Base-by-base conservation (phyloP, 129 eudicot species). In the Heracleum sosnowskyi region DNA sequence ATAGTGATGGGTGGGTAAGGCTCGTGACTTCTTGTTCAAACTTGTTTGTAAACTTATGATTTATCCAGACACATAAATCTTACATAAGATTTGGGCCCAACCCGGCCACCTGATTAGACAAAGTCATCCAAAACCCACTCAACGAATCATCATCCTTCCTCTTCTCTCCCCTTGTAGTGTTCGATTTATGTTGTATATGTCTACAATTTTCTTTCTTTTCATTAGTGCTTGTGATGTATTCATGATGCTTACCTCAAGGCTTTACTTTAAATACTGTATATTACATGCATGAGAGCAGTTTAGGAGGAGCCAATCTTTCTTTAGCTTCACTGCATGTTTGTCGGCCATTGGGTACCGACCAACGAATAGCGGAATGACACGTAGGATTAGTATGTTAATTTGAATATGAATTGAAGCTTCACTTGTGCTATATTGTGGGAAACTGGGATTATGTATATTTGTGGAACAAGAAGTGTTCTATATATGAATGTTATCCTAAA, bases 41-140 rank as follows among this genome's bases (percentile, higher is more conserved):
- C 79, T 76, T 76, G 46, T 73, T 79, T 49, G 68, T 64, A 16
- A 79, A 77, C 39, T 20, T 13, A 26, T 74, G 68, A 68, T 70
- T 72, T 82, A 72, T 37, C 12, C 41, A 73, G 87, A 84, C 87
- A 84, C 41, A 29, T 63, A 84, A 77, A 84, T 84, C 84, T 80
- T 64, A 47, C 41, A 71, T 12, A 60, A 84, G 84, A 77, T 69
- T 46, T 66, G 78, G 74, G 74, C 45, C 81, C 81, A 77, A 44
- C 13, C 10, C 2, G 45, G 45, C 10, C 1, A 34, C 20, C 71
- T 76, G 76, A 82, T 82, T 77, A 36, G 81, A 82, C 78, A 82
- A 68, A 76, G 63, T 53, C 42, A 76, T 24, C 81, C 72, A 81
- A 69, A 69, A 26, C 68, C 68, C 68, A 60, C 68, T 10, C 33